These are phyloP conservation scores for Pseudogymnoascus sp. DNA, from an alignment of 2,329 filamentous ascomycete genomes.

Conservation along the genomic window DNA sequence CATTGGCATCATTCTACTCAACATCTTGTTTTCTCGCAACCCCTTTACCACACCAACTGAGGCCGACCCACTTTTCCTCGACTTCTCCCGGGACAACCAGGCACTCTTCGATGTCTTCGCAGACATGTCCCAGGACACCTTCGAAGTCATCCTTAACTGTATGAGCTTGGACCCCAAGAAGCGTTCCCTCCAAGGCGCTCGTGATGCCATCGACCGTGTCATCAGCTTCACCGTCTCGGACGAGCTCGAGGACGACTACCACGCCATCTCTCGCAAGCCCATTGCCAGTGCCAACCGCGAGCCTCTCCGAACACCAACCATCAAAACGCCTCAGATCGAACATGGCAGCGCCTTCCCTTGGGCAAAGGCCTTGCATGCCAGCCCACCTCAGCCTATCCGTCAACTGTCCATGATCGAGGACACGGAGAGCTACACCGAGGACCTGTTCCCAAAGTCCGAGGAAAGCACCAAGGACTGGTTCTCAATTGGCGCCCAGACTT, in stretches of 20 bases:
- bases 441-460: conserved; percentile 76
- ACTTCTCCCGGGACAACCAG: conserved; percentile 89
- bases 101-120: conserved; percentile 97
- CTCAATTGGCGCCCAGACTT: conserved; percentile 67
- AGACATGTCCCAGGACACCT: conserved; percentile 97
- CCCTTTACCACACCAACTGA: conserved; percentile 87
- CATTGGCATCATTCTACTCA: conserved; percentile 91
- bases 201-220: conserved; percentile 69
- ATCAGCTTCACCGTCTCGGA: conserved; percentile 92
- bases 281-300: conserved; percentile 85
- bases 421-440: conserved; percentile 71
- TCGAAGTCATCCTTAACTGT: conserved; percentile 83
- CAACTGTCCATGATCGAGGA: conserved; percentile 83
- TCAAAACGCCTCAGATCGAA: conserved; percentile 79
- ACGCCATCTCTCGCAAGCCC: conserved; percentile 61
- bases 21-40: conserved; percentile 94
- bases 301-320: conserved; percentile 88
- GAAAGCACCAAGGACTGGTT: conserved; percentile 67
- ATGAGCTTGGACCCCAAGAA: conserved; percentile 86
- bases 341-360: conserved; percentile 77
- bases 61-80: conserved; percentile 85
- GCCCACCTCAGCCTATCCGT: conserved; percentile 61
- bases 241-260: conserved; percentile 89
- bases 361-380: conserved; percentile 81
- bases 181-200: conserved; percentile 72